Percentiles rank a stretch among this genome's conserved stretches.
These are phyloP conservation scores for Ascochyta rabiei DNA, from an alignment of 2,329 filamentous ascomycete genomes.

Conservation along the genomic window DNA sequence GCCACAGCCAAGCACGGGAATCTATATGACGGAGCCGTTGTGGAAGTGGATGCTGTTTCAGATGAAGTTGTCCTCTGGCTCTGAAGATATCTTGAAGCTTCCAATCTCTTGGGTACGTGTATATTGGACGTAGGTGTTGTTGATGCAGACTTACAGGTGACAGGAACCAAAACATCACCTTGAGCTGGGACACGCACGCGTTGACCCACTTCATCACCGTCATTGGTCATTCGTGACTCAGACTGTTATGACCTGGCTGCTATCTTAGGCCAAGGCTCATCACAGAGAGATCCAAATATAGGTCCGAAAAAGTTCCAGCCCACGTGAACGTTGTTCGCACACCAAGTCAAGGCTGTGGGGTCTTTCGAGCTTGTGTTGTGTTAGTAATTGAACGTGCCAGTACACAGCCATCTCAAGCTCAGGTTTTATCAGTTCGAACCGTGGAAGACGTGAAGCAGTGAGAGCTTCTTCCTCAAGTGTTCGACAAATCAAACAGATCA, in stretches of 20 bases:
- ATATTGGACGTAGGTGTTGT: neutral
- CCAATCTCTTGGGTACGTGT: neutral
- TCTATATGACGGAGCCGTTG: neutral
- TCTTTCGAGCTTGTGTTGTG: too few species aligned
- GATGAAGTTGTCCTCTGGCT: neutral
- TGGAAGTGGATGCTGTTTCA: neutral
- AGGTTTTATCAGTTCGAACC: neutral
- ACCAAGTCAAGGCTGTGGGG: too few species aligned
- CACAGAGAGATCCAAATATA: too few species aligned
- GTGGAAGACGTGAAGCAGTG: neutral
- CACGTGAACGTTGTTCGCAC: too few species aligned
- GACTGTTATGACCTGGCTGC: too few species aligned
- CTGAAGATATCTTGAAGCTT: neutral
- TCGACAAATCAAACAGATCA: slow-evolving; percentile 25
- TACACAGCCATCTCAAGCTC: neutral
- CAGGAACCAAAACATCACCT: neutral
- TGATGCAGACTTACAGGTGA: neutral
- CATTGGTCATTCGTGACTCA: neutral
- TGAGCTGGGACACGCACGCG: neutral
- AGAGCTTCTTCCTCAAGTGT: slow-evolving; percentile 29
- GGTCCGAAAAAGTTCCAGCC: too few species aligned
- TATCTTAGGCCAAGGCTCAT: too few species aligned
- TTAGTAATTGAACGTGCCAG: too few species aligned
- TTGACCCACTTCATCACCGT: neutral
- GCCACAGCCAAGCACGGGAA: neutral